Base-by-base conservation (phyloP, 1,139 yeast species). In the Yamadazyma songkhlaensis region DNA sequence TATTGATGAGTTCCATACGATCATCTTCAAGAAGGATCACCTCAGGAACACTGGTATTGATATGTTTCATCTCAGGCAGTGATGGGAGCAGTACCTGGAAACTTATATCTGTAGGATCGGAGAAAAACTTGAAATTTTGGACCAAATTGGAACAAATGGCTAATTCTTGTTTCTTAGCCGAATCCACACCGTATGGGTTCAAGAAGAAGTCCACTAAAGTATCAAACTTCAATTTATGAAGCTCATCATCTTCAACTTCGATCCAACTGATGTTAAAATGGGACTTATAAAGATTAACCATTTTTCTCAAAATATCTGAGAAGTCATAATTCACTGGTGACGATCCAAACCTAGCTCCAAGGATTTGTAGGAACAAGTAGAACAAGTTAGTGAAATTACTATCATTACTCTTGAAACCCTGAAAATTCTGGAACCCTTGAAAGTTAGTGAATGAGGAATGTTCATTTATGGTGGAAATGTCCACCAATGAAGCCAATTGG, bases 291-390 rank as follows among this genome's bases (percentile, higher is more conserved):
- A 45, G 31, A 2, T 21, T 7, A n/a, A 45, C 17, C 47, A 48
- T 39, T 13, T 37, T 9, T 4, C 13, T 21, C 6, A 38, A 30
- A 11, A 32, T 10, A 5, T 17, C 25, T 1, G 44, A 25, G 29
- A 46, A 46, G 24, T 48, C 51, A 21, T 39, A 42, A 25, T 44
- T 40, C 5, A 28, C 31, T 10, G 46, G 41, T 20, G 41, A 34
- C 1, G 50, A 36, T 12, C 24, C 37, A 15, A 35, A 32, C 22
- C 29, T 36, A 14, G 8, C 30, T 10, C 36, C 21, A 3, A 37
- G 12, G 2, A 47, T 34, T 25, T 48, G 52, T 6, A 48, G 38
- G 24, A 47, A 41, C 17, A 48, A n/a, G 31, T 48, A 47, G 25
- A 48, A 45, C 13, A 47, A 31, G 26, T 38, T 40, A 13, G 23